Evolutionary conservation across 495 filamentous ascomycete genomes (phyloP).

Genomic region (Aspergillus affinis): DNA sequence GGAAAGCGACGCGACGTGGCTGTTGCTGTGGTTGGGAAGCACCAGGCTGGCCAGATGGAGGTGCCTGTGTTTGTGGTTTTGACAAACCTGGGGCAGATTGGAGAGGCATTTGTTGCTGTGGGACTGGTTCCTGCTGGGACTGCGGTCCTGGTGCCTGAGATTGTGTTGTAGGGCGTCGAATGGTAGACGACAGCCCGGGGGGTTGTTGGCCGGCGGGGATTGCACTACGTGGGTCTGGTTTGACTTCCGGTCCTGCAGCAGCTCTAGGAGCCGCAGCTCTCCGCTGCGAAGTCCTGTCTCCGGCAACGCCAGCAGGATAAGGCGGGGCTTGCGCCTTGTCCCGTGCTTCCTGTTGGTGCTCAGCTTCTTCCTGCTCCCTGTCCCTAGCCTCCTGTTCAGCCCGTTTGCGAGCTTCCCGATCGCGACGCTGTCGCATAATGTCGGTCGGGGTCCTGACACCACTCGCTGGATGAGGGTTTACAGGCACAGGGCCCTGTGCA

Average conservation of each 20-base stretch:
- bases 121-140: constrained; percentile 10
- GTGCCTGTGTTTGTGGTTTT: constrained; percentile 26
- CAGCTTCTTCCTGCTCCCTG: constrained; percentile 53
- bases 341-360: constrained; percentile 53
- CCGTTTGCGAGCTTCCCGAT: constrained; percentile 64
- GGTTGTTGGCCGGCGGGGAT: constrained; percentile 11
- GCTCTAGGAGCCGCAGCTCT: constrained; percentile 29
- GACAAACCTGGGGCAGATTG: constrained; percentile 14
- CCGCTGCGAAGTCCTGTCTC: constrained; percentile 45
- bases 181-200: constrained; percentile 7
- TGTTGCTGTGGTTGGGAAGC: constrained; percentile 20
- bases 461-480: constrained; percentile 42
- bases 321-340: constrained; percentile 36
- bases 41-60: constrained; percentile 11
- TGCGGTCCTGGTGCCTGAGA: constrained; percentile 16
- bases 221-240: constrained; percentile 18
- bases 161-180: constrained; percentile 16
- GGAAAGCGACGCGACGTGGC: constrained; percentile 60
- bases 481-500: constrained; percentile 48
- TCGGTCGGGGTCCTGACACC: constrained; percentile 60
- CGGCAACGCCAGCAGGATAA: constrained; percentile 60
- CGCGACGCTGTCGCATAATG: constrained; percentile 71
- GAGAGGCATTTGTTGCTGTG: constrained; percentile 10
- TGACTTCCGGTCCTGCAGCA: constrained; percentile 26
- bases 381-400: constrained; percentile 57